Evolutionary conservation across 2,329 filamentous ascomycete genomes (phyloP).

Genomic region (Nigrograna mackinnonii): DNA sequence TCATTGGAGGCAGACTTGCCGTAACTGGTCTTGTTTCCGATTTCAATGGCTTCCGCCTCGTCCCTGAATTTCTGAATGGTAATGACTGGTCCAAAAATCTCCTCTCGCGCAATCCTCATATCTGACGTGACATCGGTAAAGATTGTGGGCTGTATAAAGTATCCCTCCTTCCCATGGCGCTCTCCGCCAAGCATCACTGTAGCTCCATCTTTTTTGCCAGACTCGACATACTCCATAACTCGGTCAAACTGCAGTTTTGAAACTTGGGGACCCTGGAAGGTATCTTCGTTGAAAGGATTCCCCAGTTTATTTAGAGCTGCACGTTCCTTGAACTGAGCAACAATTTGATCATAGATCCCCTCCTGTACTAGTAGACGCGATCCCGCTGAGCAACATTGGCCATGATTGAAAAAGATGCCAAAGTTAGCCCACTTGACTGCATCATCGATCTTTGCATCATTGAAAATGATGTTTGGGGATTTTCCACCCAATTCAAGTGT

Average conservation of each 20-base stretch:
- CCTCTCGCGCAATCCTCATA: slow-evolving; percentile 79
- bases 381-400: slow-evolving; percentile 92
- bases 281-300: slow-evolving; percentile 70
- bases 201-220: slow-evolving; percentile 73
- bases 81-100: slow-evolving; percentile 91
- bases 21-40: too few species aligned
- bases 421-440: slow-evolving; percentile 90
- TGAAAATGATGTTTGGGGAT: slow-evolving; percentile 77
- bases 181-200: slow-evolving; percentile 78
- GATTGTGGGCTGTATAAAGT: slow-evolving; percentile 81
- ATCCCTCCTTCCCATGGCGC: slow-evolving; percentile 64
- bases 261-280: slow-evolving; percentile 86
- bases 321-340: slow-evolving; percentile 75
- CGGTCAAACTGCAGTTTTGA: slow-evolving; percentile 76
- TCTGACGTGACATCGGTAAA: slow-evolving; percentile 84
- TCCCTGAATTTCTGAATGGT: slow-evolving; percentile 76
- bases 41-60: too few species aligned
- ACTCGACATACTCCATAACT: slow-evolving; percentile 74
- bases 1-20: too few species aligned
- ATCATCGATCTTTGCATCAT: slow-evolving; percentile 76
- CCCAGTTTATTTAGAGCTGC: slow-evolving; percentile 68
- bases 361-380: slow-evolving; percentile 81
- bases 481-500: slow-evolving; percentile 94
- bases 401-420: slow-evolving; percentile 90
- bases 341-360: slow-evolving; percentile 57